Conservation (phyloP, 1,284 basidiomycete species). For the Tilletia setariae region DNA sequence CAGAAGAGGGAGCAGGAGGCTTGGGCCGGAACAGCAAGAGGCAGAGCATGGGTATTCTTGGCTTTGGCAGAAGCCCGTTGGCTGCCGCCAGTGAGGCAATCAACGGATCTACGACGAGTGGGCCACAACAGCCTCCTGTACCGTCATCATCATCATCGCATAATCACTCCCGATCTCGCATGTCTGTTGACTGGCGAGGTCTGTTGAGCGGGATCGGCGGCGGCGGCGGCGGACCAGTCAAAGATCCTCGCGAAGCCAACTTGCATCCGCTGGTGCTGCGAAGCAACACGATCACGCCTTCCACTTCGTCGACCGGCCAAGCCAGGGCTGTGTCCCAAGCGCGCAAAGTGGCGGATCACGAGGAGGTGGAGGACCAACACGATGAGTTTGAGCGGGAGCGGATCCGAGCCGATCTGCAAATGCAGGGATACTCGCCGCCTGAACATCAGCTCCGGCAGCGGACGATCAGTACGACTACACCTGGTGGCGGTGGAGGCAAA, state of each 20-base stretch:
- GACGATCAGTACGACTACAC: background rate
- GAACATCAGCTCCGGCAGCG: conserved; percentile 33
- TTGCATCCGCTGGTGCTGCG: conserved; percentile 71
- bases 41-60: conserved; percentile 25
- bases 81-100: background rate
- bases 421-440: conserved; percentile 38
- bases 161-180: background rate
- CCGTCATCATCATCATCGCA: background rate
- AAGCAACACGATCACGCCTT: conserved; percentile 69
- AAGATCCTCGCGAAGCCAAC: conserved; percentile 61
- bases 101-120: background rate
- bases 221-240: conserved; percentile 36
- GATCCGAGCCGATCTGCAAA: conserved; percentile 36
- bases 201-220: conserved; percentile 33
- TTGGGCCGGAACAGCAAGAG: conserved; percentile 16
- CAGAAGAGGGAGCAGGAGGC: no score
- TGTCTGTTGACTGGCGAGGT: conserved; percentile 32
- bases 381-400: conserved; percentile 40
- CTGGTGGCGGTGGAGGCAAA: conserved; percentile 13
- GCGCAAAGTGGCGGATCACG: conserved; percentile 31
- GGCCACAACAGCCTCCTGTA: no score
- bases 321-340: conserved; percentile 4
- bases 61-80: conserved; percentile 23
- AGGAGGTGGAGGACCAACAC: conserved; percentile 38
- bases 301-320: background rate